A percentile compares a stretch with the other conserved stretches of the same genome.
Evolutionary conservation across 1,284 basidiomycete genomes (phyloP).

Genomic region (Puccinia polysora): DNA sequence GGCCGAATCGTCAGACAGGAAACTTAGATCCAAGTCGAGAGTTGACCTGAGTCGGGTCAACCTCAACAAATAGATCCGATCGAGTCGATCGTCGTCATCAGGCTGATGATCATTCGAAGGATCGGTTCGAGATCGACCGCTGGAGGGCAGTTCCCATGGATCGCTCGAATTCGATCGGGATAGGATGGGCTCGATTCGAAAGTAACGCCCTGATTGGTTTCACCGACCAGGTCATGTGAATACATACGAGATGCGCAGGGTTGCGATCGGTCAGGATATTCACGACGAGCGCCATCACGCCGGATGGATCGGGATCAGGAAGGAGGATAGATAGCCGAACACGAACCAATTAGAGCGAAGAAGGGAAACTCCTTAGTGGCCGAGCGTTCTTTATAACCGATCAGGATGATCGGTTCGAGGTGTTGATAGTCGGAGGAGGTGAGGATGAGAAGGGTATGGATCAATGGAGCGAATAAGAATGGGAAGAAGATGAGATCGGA

Average conservation of each 20-base stretch:
- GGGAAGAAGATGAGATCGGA: slow-evolving; percentile 31
- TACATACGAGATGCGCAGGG: too few species aligned
- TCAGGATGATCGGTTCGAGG: neutral
- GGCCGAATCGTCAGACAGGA: neutral
- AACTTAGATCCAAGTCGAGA: neutral
- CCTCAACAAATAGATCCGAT: neutral
- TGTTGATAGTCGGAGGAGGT: neutral
- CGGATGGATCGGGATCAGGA: neutral
- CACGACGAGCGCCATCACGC: too few species aligned
- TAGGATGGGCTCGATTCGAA: neutral
- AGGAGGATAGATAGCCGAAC: neutral
- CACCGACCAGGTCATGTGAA: too few species aligned
- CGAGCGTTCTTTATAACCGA: slow-evolving; percentile 24
- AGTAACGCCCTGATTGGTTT: slow-evolving; percentile 3
- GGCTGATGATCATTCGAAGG: neutral
- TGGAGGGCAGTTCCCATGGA: neutral
- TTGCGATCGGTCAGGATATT: too few species aligned
- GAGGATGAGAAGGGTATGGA: slow-evolving; percentile 19
- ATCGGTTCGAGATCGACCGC: neutral
- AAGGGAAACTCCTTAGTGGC: slow-evolving; percentile 21
- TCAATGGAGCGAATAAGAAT: slow-evolving; percentile 10
- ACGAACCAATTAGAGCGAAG: slow-evolving; percentile 17
- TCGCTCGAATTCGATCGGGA: neutral
- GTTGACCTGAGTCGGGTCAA: slow-evolving; percentile 1
- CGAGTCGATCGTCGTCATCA: neutral